These are phyloP conservation scores for Daldinia decipiens DNA, from an alignment of 495 filamentous ascomycete species.

Conservation along the genomic window DNA sequence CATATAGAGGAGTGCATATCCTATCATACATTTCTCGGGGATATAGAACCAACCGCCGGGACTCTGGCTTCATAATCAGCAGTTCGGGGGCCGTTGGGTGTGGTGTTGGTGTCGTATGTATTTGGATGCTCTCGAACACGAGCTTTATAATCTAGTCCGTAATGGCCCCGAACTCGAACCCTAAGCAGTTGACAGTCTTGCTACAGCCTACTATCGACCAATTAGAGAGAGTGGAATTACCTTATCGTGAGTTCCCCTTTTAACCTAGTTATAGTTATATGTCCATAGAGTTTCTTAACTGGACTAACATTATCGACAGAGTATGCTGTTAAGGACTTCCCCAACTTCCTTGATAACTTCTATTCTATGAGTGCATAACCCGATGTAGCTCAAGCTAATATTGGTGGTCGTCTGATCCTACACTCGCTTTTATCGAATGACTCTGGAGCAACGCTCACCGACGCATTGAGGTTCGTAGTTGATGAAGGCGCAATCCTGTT, in stretches of 20 bases:
- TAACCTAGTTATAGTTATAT: no score
- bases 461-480: slow-evolving; percentile 40
- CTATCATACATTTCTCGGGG: not conserved
- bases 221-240: no score
- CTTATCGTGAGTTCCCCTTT: no score
- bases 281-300: no score
- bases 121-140: no score
- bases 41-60: not conserved
- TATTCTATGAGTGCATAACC: slow-evolving; percentile 48
- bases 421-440: slow-evolving; percentile 58
- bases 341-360: not conserved
- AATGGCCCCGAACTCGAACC: no score
- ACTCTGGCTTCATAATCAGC: not conserved
- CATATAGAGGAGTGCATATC: no score
- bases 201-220: no score
- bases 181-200: no score
- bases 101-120: not conserved
- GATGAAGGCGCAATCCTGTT: not conserved
- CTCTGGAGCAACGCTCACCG: slow-evolving; percentile 56
- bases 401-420: slow-evolving; percentile 68
- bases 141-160: no score
- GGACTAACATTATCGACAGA: no score
- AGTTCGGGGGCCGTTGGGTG: not conserved
- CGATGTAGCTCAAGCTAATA: slow-evolving; percentile 56
- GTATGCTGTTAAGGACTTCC: no score